These are phyloP conservation scores for Sphaerulina musiva DNA, from an alignment of 2,329 filamentous ascomycete species.

Conservation along the genomic window DNA sequence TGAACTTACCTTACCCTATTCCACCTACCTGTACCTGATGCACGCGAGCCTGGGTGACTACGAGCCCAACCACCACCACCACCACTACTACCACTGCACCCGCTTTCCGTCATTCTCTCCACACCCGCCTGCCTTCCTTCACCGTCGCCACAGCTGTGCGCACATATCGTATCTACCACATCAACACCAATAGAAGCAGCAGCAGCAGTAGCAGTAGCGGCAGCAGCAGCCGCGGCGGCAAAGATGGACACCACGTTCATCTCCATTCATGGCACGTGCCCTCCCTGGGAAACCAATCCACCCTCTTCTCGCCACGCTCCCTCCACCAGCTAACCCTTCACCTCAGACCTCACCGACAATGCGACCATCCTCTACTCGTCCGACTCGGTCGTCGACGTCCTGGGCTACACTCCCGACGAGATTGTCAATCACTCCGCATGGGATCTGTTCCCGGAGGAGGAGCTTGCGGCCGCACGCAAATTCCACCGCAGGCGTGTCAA, in stretches of 20 bases:
- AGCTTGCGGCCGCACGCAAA: slow-evolving; percentile 66
- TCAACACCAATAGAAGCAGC: not conserved
- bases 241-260: slow-evolving; percentile 61
- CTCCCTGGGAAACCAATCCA: not conserved
- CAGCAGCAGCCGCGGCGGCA: slow-evolving; percentile 1
- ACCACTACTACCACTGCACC: not conserved
- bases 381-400: slow-evolving; percentile 74
- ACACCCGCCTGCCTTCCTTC: not conserved
- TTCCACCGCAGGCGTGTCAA: slow-evolving; percentile 67
- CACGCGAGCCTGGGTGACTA: not conserved
- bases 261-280: slow-evolving; percentile 71
- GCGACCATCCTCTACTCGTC: slow-evolving; percentile 78
- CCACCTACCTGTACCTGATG: too few species aligned
- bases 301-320: not conserved
- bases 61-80: not conserved
- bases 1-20: too few species aligned
- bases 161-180: not conserved
- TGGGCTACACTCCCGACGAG: slow-evolving; percentile 71
- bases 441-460: slow-evolving; percentile 79
- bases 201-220: too few species aligned
- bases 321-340: not conserved
- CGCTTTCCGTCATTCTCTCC: not conserved
- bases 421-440: slow-evolving; percentile 71
- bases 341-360: slow-evolving; percentile 62
- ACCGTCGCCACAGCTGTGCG: not conserved